Evolutionary conservation across 148 eudicot species (phyloP).

Genomic region (Rhododendron williamsianum): DNA sequence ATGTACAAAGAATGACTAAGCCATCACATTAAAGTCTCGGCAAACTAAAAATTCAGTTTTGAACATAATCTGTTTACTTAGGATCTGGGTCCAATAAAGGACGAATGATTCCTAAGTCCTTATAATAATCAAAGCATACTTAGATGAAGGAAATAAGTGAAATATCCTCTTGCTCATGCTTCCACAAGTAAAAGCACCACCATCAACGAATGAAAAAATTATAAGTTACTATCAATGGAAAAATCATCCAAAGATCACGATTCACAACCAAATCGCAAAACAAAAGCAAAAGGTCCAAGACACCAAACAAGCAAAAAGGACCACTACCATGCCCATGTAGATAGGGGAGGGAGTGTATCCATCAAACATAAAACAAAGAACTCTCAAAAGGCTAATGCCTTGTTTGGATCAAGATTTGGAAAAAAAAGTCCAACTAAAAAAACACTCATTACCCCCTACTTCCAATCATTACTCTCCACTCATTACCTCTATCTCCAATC

Average conservation of each 20-base stretch:
- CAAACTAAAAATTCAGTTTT: not conserved
- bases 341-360: not conserved
- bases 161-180: not conserved
- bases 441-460: no score
- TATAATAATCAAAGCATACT: not conserved
- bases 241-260: not conserved
- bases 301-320: not conserved
- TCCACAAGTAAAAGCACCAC: not conserved
- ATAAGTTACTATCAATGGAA: not conserved
- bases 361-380: not conserved
- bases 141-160: not conserved
- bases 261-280: not conserved
- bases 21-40: not conserved
- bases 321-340: not conserved
- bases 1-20: not conserved
- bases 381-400: not conserved
- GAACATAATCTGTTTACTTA: not conserved
- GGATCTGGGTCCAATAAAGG: not conserved
- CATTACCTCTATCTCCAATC: no score
- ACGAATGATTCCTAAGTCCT: not conserved
- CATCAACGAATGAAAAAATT: not conserved
- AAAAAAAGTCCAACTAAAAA: no score
- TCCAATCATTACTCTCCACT: no score
- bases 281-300: not conserved
- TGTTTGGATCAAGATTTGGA: no score